These are phyloP conservation scores for Actinidia chinensis DNA, from an alignment of 179 eudicot genomes.

Conservation along the genomic window DNA sequence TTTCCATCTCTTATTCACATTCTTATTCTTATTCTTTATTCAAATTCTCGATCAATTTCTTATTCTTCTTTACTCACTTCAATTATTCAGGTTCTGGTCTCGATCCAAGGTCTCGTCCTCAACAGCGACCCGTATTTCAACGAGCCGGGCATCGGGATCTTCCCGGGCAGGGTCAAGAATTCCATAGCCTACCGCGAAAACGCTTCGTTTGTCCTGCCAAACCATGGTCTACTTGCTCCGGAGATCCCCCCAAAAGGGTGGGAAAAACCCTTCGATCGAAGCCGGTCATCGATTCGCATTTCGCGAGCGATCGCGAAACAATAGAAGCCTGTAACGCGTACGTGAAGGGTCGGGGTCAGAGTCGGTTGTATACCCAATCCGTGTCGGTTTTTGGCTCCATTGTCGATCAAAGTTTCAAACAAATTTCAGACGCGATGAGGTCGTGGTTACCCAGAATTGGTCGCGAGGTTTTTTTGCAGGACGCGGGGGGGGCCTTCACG, in stretches of 20 bases:
- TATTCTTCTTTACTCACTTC: no score
- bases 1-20: no score
- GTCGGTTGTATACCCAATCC: slow-evolving; percentile 8
- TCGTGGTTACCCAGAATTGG: slow-evolving; percentile 29
- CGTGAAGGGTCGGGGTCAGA: neutral
- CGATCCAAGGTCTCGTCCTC: slow-evolving; percentile 74
- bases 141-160: slow-evolving; percentile 42
- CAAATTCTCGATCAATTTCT: no score
- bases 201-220: slow-evolving; percentile 50
- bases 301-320: slow-evolving; percentile 30
- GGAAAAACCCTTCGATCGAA: no score
- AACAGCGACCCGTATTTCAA: slow-evolving; percentile 67
- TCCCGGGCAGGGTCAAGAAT: slow-evolving; percentile 26
- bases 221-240: slow-evolving; percentile 47
- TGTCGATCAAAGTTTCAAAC: neutral
- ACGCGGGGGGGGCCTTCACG: slow-evolving; percentile 23
- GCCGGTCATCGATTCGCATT: slow-evolving; percentile 47
- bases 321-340: slow-evolving; percentile 40
- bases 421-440: slow-evolving; percentile 20
- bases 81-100: no score
- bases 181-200: slow-evolving; percentile 41
- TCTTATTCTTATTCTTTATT: no score
- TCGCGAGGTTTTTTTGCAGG: slow-evolving; percentile 30
- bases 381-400: neutral
- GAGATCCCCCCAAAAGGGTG: slow-evolving; percentile 41